phyloP scores from a whole-genome alignment of 306 rosid genomes.

The Prinsepia uniflora region DNA sequence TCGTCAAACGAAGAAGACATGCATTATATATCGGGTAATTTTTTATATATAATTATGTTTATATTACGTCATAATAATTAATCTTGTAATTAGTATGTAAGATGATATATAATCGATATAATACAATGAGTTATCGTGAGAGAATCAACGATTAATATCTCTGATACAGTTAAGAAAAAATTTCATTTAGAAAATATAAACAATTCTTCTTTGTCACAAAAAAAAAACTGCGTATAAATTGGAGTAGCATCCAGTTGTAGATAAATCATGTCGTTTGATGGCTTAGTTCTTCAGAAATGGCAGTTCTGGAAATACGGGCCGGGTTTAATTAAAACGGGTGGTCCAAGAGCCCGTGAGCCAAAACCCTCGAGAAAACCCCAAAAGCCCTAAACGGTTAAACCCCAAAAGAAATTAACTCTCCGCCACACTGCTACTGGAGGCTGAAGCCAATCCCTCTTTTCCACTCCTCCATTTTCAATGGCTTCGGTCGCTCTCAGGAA shows the following conservation, averaged over 20 bases:
- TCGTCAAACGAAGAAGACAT: no score
- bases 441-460: not conserved
- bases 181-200: no score
- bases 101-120: no score
- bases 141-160: no score
- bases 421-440: constrained; percentile 26
- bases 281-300: not conserved
- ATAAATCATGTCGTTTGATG: not conserved
- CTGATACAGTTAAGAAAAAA: no score
- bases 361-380: constrained; percentile 43
- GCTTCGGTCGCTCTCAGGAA: constrained; percentile 63
- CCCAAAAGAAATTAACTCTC: not conserved
- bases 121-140: not conserved
- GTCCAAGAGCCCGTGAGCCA: constrained; percentile 15
- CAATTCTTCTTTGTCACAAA: no score
- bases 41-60: no score
- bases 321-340: constrained; percentile 14
- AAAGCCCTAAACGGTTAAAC: constrained; percentile 29
- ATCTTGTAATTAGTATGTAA: not conserved
- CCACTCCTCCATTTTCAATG: constrained; percentile 33
- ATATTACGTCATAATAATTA: not conserved
- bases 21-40: no score
- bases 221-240: no score
- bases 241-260: not conserved
- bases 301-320: constrained; percentile 20